Base-by-base conservation (phyloP, 1,139 yeast species). In the Wickerhamomyces sp. region DNA sequence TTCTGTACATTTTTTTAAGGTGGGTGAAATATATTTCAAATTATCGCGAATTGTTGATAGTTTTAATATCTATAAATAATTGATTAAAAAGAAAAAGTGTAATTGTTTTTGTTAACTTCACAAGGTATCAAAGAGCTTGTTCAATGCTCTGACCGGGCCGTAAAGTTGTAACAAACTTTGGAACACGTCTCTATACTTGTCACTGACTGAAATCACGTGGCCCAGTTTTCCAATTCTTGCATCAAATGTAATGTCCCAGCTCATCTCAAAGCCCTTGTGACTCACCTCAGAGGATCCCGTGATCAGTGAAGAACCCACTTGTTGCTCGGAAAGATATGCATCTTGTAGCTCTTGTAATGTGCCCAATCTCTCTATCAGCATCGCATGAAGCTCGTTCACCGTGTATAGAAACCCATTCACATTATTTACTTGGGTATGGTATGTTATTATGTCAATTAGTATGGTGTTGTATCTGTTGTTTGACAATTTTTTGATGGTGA, bases 381-480 rank as follows among this genome's bases (percentile, higher is more conserved):
- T 27, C 20, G 40, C 43, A 33, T 51, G 44, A 8, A 52, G 37
- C 1, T 41, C 36, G 34, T 53, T 51, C 12, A 51, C 6, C 1
- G 40, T 31, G 25, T 32, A 40, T 6, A 53, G 27, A 18, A 53
- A 48, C 28, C 29, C 40, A 34, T 52, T 52, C 32, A 52, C 39
- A 37, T 53, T 49, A 26, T 42, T 51, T 2, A 43, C 36, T 13
- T 31, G 4, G 1, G 28, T 28, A 25, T 24, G 44, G 20, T 41
- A 35, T 1, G 30, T 24, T 2, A 31, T 16, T 6, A 53, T 35
- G 21, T 39, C 33, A 2, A 32, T 9, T 5, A 50, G 32, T 2
- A 49, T 13, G 1, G 52, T 37, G 28, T 53, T 53, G 30, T 49
- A 46, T 32, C 31, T 49, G 33, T 53, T 53, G 17, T 46, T 46